Conservation (phyloP, 164 flowering plant species). For the Brasenia schreberi region DNA sequence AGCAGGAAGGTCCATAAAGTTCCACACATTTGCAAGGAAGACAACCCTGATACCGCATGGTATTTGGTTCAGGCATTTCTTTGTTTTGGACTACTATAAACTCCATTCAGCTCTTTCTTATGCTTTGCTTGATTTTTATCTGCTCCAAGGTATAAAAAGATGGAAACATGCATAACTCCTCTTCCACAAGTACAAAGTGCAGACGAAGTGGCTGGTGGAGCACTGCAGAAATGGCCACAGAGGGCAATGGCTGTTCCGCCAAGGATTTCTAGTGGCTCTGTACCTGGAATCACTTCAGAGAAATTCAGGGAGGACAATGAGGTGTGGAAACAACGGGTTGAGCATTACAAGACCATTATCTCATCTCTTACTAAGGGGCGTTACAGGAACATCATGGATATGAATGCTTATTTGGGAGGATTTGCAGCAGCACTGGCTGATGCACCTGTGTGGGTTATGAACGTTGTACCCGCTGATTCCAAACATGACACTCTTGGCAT, state of each 20-base stretch:
- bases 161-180: constrained; percentile 89
- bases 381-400: constrained; percentile 86
- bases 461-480: constrained; percentile 64
- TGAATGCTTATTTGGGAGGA: constrained; percentile 91
- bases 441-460: constrained; percentile 96
- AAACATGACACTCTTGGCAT: constrained; percentile 69
- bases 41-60: constrained; percentile 79
- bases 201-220: constrained; percentile 85
- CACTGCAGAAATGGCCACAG: constrained; percentile 80
- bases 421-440: constrained; percentile 75
- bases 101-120: background rate
- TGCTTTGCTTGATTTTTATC: background rate
- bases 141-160: constrained; percentile 50
- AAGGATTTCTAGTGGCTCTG: constrained; percentile 56
- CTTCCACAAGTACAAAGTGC: constrained; percentile 63
- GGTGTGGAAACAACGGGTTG: constrained; percentile 64
- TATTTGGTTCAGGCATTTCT: background rate
- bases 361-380: constrained; percentile 36
- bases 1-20: constrained; percentile 27
- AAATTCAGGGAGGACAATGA: constrained; percentile 57
- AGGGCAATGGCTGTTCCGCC: constrained; percentile 83
- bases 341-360: constrained; percentile 45
- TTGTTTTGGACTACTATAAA: background rate
- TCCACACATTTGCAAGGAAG: constrained; percentile 81
- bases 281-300: constrained; percentile 50